Evolutionary conservation across 2,329 filamentous ascomycete species (phyloP), one percentile per base, ranked within the genome.

Genomic region (Colletotrichum spinosum): DNA sequence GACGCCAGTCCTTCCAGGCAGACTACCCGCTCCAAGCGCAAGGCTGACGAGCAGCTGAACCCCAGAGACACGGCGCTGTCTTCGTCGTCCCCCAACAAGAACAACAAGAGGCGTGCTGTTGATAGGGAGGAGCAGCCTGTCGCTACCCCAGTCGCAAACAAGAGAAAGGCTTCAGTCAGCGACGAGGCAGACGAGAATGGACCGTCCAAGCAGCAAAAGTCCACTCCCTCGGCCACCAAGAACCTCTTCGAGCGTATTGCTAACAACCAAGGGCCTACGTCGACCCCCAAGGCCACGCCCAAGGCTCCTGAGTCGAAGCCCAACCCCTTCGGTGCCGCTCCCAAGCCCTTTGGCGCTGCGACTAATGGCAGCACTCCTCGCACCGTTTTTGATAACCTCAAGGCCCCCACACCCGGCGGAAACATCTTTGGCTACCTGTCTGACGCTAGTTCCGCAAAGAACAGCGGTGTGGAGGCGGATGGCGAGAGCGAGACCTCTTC

Each of bases 361-460:
- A 25, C 25, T 1, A 79, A 77, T 46, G 77, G 76, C 45, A 76
- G 74, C 39, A 70, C 81, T 34, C 77, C 80, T 35, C 77, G 78
- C 34, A 83, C 83, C 1, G 79, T 83, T 10, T 76, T 84, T 65
- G 76, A 78, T 42, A 78, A 75, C 58, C 55, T 76, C 13, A 82
- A 83, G 72, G 71, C 69, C 11, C 49, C 74, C 1, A 59, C 73
- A 33, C 42, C 17, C 8, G 73, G 69, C 13, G 71, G 74, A 46
- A 88, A 89, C 71, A 88, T 88, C 54, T 90, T 90, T 71, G 83
- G 82, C 33, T 85, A 89, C 69, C 79, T 89, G 8, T 88, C 86
- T 1, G 85, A 87, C 70, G 79, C 78, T 38, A 86, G 84, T 69
- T 85, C 84, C 12, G 78, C 81, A 45, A 85, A 85, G 73, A 86